Percentiles rank a stretch among this genome's conserved stretches.
These are phyloP conservation scores for Camelina neglecta DNA, from an alignment of 345 rosid species.

Conservation along the genomic window DNA sequence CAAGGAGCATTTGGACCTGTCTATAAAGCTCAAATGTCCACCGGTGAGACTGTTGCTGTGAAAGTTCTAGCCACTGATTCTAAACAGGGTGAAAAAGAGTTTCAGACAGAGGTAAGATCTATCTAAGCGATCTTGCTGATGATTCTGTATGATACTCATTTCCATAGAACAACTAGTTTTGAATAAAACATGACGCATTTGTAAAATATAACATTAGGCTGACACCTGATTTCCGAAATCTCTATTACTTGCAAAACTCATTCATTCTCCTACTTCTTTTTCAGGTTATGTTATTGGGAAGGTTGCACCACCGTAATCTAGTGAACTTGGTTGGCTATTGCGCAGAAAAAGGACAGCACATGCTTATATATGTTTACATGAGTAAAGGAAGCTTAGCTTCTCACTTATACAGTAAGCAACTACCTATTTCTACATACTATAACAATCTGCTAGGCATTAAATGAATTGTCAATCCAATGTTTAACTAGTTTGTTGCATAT, in stretches of 20 bases:
- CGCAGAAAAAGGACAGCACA: constrained; percentile 93
- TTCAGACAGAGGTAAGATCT: constrained; percentile 85
- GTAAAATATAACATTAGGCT: background rate
- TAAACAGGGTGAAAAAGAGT: constrained; percentile 97
- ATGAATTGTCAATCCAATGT: background rate
- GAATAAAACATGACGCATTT: background rate
- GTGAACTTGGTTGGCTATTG: constrained; percentile 97
- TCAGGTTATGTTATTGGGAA: constrained; percentile 94
- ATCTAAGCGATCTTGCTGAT: background rate
- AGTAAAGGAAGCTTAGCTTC: constrained; percentile 96
- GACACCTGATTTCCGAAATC: background rate
- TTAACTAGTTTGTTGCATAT: too few relatives aligned
- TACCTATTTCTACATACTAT: background rate
- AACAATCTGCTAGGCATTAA: background rate
- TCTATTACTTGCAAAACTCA: background rate
- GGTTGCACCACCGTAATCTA: constrained; percentile 95
- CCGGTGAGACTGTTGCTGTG: constrained; percentile 91
- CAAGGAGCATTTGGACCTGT: constrained; percentile 99
- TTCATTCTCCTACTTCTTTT: background rate
- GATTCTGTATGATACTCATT: background rate
- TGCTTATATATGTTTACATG: constrained; percentile 97
- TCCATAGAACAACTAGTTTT: background rate
- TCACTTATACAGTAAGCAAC: constrained; percentile 83
- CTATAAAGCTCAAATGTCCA: constrained; percentile 94
- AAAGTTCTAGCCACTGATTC: constrained; percentile 97